These are phyloP conservation scores for Plasmodium gaboni DNA, from an alignment of 169 alveolate genomes.

Conservation along the genomic window DNA sequence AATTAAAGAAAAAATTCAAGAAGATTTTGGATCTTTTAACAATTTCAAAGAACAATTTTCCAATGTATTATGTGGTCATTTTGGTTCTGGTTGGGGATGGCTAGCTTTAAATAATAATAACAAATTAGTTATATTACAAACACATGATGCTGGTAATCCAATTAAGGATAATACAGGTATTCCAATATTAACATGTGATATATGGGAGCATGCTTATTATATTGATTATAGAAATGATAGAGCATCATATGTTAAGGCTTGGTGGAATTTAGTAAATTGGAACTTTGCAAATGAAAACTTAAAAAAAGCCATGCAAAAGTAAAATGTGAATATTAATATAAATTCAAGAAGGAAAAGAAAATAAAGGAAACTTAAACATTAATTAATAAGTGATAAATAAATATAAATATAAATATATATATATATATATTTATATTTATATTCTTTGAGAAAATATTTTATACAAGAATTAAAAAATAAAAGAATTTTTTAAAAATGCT, in stretches of 20 bases:
- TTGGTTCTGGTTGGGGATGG: conserved; percentile 99
- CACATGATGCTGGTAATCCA: conserved; percentile 94
- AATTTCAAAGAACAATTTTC: conserved; percentile 90
- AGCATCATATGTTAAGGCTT: conserved; percentile 91
- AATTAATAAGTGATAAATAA: neutral
- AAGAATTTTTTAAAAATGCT: neutral
- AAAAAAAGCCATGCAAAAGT: conserved; percentile 75
- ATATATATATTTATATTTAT: neutral
- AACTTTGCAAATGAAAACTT: conserved; percentile 88
- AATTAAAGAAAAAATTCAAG: conserved; percentile 87
- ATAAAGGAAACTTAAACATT: too few relatives aligned
- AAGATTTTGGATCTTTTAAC: conserved; percentile 90
- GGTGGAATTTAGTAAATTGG: conserved; percentile 97
- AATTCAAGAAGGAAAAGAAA: neutral
- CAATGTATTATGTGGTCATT: conserved; percentile 90
- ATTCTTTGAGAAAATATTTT: neutral
- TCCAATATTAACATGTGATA: conserved; percentile 94
- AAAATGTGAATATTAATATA: neutral
- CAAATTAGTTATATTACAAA: conserved; percentile 92
- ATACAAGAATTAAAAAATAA: neutral
- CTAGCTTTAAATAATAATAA: conserved; percentile 93
- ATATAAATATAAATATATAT: neutral
- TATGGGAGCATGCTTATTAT: conserved; percentile 98
- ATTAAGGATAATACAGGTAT: conserved; percentile 88
- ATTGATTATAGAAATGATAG: conserved; percentile 94